Evolutionary conservation across 441 rosid genomes (phyloP), one percentile per base, ranked within the genome.

Genomic region (Adansonia grandidieri): DNA sequence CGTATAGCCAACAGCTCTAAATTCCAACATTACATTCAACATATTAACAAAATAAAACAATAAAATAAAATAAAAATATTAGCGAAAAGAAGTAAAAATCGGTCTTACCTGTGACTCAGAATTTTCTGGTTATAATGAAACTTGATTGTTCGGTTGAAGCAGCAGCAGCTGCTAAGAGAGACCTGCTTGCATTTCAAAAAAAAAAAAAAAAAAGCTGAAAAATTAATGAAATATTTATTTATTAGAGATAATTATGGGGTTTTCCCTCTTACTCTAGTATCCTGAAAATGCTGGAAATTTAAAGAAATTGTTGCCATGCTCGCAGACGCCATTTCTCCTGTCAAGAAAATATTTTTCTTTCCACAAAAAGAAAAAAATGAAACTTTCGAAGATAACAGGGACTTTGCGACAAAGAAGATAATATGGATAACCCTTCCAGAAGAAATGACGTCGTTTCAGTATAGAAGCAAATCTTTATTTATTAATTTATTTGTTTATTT

Each of bases 271-370:
- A 83, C 86, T 61, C 22, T 54, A 61, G 61, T 53, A 28, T 42
- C 62, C 14, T 9, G 57, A 22, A 69, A 22, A 3, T 75, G 47
- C 15, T 75, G 79, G 65, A 67, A 62, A 32, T 69, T 79, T 17
- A 58, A 71, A 54, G 62, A 44, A 40, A 71, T 66, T 45, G 45
- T 51, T n/a, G 82, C 63, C 50, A 62, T 44, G 17, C 74, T 54
- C 8, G 68, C 37, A 32, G 77, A 80, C 53, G 79, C 81, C 85
- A 83, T 83, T 51, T 22, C 77, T 10, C 11, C 48, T n/a, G 47
- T 53, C 9, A 32, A 28, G 66, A 6, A 24, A 28, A 11, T 0
- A 2, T 17, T 19, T 45, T 2, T 14, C 14, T 14, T 6, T 10
- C 2, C 1, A 1, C 1, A 19, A 9, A 44, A n/a, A 24, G 6